Conservation (phyloP, 2,329 filamentous ascomycete genomes). For the Cytospora mali region DNA sequence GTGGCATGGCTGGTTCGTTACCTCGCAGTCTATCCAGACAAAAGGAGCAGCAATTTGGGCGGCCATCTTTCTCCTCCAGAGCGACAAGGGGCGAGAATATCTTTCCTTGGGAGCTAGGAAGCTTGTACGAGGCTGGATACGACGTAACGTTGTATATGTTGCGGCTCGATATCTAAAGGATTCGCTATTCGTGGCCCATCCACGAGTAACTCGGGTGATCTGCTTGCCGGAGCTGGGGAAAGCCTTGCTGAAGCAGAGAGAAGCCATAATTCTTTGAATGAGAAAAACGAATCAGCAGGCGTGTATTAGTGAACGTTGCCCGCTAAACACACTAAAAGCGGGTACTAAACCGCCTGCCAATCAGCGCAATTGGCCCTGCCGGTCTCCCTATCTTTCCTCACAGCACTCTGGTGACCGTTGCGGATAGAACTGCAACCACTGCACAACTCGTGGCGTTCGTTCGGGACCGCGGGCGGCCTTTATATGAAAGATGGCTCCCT, state of each 20-base stretch:
- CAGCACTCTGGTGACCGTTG: constrained; percentile 13
- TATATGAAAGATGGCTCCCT: constrained; percentile 15
- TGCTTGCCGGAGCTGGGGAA: constrained; percentile 8
- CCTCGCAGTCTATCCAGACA: constrained; percentile 81
- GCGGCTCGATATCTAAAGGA: constrained; percentile 11
- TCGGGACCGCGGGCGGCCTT: no score
- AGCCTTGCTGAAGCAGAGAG: background rate
- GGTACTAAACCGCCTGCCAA: constrained; percentile 9
- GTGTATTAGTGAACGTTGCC: constrained; percentile 17
- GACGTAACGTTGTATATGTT: constrained; percentile 22
- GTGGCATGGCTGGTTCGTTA: constrained; percentile 33
- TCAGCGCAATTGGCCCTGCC: constrained; percentile 5
- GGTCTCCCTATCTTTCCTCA: constrained; percentile 6
- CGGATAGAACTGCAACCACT: constrained; percentile 10
- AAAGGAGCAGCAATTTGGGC: constrained; percentile 56
- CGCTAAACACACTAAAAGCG: constrained; percentile 11
- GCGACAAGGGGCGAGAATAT: background rate
- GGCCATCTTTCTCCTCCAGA: constrained; percentile 15
- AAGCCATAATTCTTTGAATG: constrained; percentile 2
- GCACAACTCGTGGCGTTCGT: constrained; percentile 10
- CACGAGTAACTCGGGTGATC: background rate
- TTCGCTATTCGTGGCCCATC: background rate
- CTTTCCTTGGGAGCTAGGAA: background rate
- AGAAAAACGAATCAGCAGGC: constrained; percentile 21
- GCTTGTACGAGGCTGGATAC: constrained; percentile 1